Evolutionary conservation across 2,329 filamentous ascomycete species (phyloP).

Genomic region (Fusarium metavorans): DNA sequence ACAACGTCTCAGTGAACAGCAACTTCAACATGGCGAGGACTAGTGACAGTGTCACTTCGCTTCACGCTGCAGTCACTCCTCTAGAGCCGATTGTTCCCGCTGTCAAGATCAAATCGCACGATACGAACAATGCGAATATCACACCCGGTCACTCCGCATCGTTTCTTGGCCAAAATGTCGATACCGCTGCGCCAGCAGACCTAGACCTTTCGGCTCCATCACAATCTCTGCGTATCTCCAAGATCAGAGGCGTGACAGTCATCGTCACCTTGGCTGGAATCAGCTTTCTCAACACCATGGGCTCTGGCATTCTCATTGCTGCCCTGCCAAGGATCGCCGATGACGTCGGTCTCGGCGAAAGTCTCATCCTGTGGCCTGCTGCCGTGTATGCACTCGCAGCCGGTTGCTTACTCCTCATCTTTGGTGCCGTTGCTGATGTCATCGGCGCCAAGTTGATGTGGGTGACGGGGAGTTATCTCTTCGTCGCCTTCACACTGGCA

Average conservation of each 20-base stretch:
- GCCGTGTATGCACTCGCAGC: constrained; percentile 36
- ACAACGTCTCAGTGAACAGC: not conserved
- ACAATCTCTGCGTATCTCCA: constrained; percentile 11
- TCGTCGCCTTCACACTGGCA: constrained; percentile 49
- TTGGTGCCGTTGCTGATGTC: constrained; percentile 53
- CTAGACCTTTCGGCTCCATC: not conserved
- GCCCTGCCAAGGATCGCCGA: constrained; percentile 37
- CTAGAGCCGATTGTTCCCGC: not conserved
- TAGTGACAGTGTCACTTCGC: not conserved
- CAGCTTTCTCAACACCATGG: constrained; percentile 43
- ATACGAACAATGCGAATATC: not conserved
- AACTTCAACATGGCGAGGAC: not conserved
- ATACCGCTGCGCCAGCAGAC: not conserved
- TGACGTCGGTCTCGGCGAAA: constrained; percentile 31
- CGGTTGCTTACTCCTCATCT: constrained; percentile 48
- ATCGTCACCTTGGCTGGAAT: constrained; percentile 34
- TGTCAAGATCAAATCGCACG: not conserved
- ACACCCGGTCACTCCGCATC: not conserved
- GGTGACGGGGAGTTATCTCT: constrained; percentile 50
- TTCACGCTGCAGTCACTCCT: not conserved
- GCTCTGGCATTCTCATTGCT: constrained; percentile 39
- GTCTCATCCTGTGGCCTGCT: constrained; percentile 37
- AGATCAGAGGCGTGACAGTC: constrained; percentile 8
- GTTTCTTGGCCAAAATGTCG: not conserved
- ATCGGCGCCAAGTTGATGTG: constrained; percentile 51